Evolutionary conservation across 176 grass and related monocot species (phyloP).

Genomic region (Ampelocalamus luodianensis): DNA sequence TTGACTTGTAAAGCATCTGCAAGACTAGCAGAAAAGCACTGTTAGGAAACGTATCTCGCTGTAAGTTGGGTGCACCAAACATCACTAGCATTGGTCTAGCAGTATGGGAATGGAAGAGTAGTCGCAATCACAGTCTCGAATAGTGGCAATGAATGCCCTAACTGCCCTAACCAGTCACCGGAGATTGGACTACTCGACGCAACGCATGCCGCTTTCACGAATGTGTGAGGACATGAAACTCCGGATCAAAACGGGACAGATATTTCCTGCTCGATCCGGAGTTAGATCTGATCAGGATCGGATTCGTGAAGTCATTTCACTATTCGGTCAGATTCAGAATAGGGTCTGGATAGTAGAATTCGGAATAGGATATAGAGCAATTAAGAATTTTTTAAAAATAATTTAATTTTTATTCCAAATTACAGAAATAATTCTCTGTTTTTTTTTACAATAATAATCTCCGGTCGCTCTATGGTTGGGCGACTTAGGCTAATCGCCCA

Average conservation of each 20-base stretch:
- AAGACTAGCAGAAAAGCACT: neutral
- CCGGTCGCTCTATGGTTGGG: too few species aligned
- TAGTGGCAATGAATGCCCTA: neutral
- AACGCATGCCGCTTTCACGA: neutral
- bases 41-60: neutral
- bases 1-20: neutral
- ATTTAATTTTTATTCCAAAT: too few species aligned
- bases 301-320: too few species aligned
- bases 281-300: fast-evolving
- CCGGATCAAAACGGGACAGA: too few species aligned
- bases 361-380: too few species aligned
- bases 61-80: conserved; percentile 30
- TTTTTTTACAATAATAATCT: too few species aligned
- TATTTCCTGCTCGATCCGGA: too few species aligned
- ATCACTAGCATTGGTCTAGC: conserved; percentile 19
- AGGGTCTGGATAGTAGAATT: too few species aligned
- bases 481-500: too few species aligned
- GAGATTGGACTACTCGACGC: neutral
- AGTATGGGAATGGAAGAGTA: neutral
- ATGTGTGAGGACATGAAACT: neutral
- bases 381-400: too few species aligned
- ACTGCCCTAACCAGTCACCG: neutral
- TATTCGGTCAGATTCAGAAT: fast-evolving
- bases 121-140: conserved; percentile 16
- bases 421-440: too few species aligned